Percentiles rank a stretch among this genome's conserved stretches.
phyloP scores from a whole-genome alignment of 1,139 yeast genomes.

The Sugiyamaella novakii region DNA sequence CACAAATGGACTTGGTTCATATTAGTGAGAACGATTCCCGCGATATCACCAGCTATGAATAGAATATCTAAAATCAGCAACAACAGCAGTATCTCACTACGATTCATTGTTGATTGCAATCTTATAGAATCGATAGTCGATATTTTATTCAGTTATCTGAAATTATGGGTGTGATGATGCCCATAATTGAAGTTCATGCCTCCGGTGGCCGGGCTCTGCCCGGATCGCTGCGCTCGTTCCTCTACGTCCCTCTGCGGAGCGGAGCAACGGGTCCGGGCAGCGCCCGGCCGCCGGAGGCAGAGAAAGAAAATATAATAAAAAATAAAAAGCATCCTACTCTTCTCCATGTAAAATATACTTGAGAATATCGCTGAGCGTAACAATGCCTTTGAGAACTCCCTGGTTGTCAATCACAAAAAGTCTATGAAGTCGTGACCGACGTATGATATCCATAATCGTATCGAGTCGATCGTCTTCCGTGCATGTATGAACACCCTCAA shows the following conservation, averaged over 20 bases:
- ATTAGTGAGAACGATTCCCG: slow-evolving; percentile 9
- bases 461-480: slow-evolving; percentile 84
- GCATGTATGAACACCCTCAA: slow-evolving; percentile 97
- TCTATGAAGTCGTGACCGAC: slow-evolving; percentile 89
- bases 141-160: too few species aligned
- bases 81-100: not conserved
- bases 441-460: slow-evolving; percentile 89
- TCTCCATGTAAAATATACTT: slow-evolving; percentile 78
- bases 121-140: too few species aligned
- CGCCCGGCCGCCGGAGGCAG: slow-evolving; percentile 11
- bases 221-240: not conserved
- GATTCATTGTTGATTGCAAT: slow-evolving; percentile 1
- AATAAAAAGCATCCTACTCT: slow-evolving; percentile 6
- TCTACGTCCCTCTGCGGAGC: not conserved
- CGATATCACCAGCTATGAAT: slow-evolving; percentile 6
- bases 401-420: slow-evolving; percentile 86
- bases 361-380: slow-evolving; percentile 89
- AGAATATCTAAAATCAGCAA: not conserved
- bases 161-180: too few species aligned
- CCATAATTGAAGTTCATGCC: too few species aligned
- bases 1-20: not conserved
- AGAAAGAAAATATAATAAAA: not conserved
- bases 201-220: slow-evolving; percentile 12
- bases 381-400: slow-evolving; percentile 77
- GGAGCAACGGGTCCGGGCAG: slow-evolving; percentile 5